These are phyloP conservation scores for Coemansia sp. DNA, from an alignment of 192 early-diverging fungal species.

Conservation along the genomic window DNA sequence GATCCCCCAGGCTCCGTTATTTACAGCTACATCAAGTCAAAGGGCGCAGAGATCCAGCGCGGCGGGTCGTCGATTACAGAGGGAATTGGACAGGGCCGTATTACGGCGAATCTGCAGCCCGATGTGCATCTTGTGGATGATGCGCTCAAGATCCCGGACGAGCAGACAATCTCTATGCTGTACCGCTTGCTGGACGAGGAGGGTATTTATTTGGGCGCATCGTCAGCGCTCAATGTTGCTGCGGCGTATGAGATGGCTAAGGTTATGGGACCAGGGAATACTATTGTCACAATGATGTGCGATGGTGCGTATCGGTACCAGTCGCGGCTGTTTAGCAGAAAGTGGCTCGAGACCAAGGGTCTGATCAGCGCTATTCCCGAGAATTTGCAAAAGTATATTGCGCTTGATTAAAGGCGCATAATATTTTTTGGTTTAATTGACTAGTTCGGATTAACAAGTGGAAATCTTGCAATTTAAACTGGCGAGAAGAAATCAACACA, in stretches of 20 bases:
- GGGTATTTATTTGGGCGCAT: constrained; percentile 90
- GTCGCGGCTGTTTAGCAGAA: constrained; percentile 74
- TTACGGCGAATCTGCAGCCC: constrained; percentile 84
- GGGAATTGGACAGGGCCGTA: constrained; percentile 92
- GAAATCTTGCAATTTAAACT: no score
- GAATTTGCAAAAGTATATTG: constrained; percentile 84
- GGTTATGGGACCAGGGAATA: constrained; percentile 72
- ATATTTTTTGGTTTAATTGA: background rate
- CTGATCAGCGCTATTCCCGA: constrained; percentile 75
- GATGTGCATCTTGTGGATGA: constrained; percentile 81
- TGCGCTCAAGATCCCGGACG: constrained; percentile 79
- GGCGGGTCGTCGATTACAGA: constrained; percentile 88
- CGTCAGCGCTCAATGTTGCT: constrained; percentile 90
- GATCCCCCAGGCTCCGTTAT: constrained; percentile 96
- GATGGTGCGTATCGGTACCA: constrained; percentile 90
- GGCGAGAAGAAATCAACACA: no score
- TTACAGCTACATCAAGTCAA: constrained; percentile 74
- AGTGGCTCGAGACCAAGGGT: constrained; percentile 87
- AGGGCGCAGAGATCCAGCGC: constrained; percentile 65
- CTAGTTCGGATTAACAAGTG: no score
- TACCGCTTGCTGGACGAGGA: constrained; percentile 91
- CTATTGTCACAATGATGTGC: constrained; percentile 82
- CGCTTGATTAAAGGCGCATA: constrained; percentile 48
- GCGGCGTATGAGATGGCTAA: constrained; percentile 90
- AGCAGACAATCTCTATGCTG: constrained; percentile 79